phyloP scores from a whole-genome alignment of 2,329 filamentous ascomycete species.

The Aotearoamyces nothofagi region DNA sequence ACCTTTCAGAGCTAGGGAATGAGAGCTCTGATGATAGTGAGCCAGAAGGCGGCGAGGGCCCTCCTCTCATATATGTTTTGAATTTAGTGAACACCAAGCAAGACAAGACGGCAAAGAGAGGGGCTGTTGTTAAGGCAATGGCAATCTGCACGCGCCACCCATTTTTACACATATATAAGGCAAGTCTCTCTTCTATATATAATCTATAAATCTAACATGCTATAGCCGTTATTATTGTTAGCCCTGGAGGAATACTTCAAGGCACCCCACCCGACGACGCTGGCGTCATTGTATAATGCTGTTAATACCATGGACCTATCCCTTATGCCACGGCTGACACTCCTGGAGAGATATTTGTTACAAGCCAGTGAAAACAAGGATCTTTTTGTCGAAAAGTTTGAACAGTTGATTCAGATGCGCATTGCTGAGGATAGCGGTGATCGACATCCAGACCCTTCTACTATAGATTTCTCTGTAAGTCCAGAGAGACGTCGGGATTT shows the following conservation, averaged over 20 bases:
- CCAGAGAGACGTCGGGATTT: constrained; percentile 21
- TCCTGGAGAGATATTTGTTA: constrained; percentile 72
- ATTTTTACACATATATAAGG: constrained; percentile 98
- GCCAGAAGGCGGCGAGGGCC: constrained; percentile 61
- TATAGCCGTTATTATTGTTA: constrained; percentile 68
- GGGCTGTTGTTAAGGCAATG: constrained; percentile 95
- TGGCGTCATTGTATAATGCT: constrained; percentile 77
- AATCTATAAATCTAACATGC: constrained; percentile 8
- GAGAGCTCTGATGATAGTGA: constrained; percentile 39
- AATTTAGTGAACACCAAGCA: constrained; percentile 98
- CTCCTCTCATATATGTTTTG: constrained; percentile 88
- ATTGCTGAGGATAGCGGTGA: constrained; percentile 47
- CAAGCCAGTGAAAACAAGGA: constrained; percentile 90
- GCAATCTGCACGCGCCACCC: constrained; percentile 96
- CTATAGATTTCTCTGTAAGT: constrained; percentile 29
- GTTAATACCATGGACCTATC: constrained; percentile 97
- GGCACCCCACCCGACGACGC: constrained; percentile 71
- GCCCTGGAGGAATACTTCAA: constrained; percentile 97
- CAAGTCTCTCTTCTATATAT: constrained; percentile 21
- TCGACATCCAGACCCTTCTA: constrained; percentile 8
- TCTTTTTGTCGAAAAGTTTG: constrained; percentile 94
- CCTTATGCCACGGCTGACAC: constrained; percentile 71
- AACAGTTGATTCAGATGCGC: constrained; percentile 78
- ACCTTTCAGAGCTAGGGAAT: constrained; percentile 23
- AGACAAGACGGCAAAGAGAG: constrained; percentile 83